A percentile compares a stretch with the other conserved stretches of the same genome.
These are phyloP conservation scores for Solanum sitiens DNA, from an alignment of 257 asterid genomes.

Conservation along the genomic window DNA sequence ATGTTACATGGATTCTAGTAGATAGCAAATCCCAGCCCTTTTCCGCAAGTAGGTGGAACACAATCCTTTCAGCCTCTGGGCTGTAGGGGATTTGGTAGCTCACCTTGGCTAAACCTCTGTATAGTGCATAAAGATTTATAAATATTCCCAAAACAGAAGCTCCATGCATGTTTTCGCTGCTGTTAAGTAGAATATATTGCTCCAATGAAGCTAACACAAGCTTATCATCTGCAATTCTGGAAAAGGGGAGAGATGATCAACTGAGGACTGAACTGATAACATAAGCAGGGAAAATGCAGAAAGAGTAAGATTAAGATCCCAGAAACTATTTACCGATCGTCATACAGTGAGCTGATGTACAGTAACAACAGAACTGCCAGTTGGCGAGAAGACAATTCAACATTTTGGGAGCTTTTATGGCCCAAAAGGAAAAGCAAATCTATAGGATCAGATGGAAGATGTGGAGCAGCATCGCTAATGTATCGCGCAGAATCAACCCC, in stretches of 20 bases:
- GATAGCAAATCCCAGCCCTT: slow-evolving; percentile 73
- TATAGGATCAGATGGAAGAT: slow-evolving; percentile 78
- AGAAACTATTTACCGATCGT: slow-evolving; percentile 53
- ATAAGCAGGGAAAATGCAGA: neutral
- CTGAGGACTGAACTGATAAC: neutral
- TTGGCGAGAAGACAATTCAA: slow-evolving; percentile 53
- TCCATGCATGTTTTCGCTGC: slow-evolving; percentile 26
- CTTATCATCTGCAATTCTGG: slow-evolving; percentile 80
- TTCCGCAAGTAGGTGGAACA: slow-evolving; percentile 51
- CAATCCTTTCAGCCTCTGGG: slow-evolving; percentile 73
- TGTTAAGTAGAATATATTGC: slow-evolving; percentile 77
- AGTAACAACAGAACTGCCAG: slow-evolving; percentile 63
- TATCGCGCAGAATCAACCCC: slow-evolving; percentile 60
- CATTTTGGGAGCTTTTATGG: slow-evolving; percentile 57
- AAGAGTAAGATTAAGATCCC: neutral
- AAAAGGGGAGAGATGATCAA: neutral
- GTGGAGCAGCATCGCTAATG: slow-evolving; percentile 53
- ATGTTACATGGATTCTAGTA: slow-evolving; percentile 47
- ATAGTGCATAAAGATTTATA: slow-evolving; percentile 67
- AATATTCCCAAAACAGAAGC: slow-evolving; percentile 34
- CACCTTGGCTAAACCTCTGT: slow-evolving; percentile 68
- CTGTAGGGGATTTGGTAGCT: slow-evolving; percentile 82
- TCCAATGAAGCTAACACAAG: slow-evolving; percentile 81
- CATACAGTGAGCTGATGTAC: slow-evolving; percentile 60
- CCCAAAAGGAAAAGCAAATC: slow-evolving; percentile 87